phyloP scores from a whole-genome alignment of 176 grass and related monocot genomes.

The Oryza brachyantha region DNA sequence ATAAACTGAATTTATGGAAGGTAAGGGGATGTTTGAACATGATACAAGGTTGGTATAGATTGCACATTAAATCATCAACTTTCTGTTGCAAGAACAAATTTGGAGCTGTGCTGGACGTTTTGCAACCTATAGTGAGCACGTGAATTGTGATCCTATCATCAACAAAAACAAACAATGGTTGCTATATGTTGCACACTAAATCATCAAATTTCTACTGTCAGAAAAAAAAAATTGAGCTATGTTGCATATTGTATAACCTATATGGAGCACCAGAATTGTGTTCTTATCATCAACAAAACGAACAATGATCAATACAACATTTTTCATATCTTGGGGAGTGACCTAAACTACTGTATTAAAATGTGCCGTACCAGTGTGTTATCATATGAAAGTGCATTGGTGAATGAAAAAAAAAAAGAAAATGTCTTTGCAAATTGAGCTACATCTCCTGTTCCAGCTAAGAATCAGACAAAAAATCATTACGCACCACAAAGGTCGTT shows the following conservation, averaged over 20 bases:
- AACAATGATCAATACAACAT: background rate
- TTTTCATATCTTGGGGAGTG: too few species aligned
- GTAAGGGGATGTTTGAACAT: background rate
- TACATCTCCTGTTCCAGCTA: background rate
- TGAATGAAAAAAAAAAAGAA: background rate
- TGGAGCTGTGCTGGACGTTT: background rate
- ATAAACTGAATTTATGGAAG: background rate
- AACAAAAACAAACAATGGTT: background rate
- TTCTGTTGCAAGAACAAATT: background rate
- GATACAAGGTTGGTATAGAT: background rate
- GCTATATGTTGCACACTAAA: background rate
- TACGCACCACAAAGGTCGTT: conserved; percentile 79
- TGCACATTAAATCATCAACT: background rate
- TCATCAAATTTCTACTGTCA: background rate
- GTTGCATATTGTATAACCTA: background rate
- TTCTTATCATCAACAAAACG: background rate
- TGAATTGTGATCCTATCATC: background rate
- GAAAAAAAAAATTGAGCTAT: background rate
- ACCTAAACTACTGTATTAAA: too few species aligned
- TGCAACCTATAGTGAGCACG: background rate
- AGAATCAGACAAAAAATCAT: background rate
- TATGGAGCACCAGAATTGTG: background rate
- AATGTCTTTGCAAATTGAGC: background rate
- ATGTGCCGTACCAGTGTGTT: background rate
- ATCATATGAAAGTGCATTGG: background rate